phyloP scores from a whole-genome alignment of 805 yeast genomes.

The Suhomyces sp. region DNA sequence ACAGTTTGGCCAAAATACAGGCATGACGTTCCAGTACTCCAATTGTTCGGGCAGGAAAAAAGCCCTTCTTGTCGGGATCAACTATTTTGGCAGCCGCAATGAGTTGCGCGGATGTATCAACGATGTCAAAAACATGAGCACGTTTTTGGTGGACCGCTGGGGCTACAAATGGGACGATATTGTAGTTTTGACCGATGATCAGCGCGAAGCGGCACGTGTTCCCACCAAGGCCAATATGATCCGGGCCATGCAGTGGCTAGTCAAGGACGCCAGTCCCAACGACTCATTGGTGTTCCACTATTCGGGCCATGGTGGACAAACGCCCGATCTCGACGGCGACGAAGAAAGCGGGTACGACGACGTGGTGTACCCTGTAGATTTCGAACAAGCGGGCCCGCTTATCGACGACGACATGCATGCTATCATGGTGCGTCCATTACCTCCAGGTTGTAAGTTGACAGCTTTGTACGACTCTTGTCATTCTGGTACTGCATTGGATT shows the following conservation, averaged over 20 bases:
- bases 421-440: slow-evolving; percentile 36
- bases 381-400: slow-evolving; percentile 30
- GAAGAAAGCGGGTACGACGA: slow-evolving; percentile 38
- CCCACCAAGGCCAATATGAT: slow-evolving; percentile 34
- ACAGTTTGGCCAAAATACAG: slow-evolving; percentile 33
- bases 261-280: slow-evolving; percentile 35
- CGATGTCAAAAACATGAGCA: slow-evolving; percentile 38
- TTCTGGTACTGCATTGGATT: slow-evolving; percentile 40
- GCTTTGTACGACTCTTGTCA: slow-evolving; percentile 41
- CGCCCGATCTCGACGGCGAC: slow-evolving; percentile 36
- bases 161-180: slow-evolving; percentile 38
- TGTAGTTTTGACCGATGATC: slow-evolving; percentile 40
- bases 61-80: slow-evolving; percentile 37
- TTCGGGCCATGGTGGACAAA: slow-evolving; percentile 40
- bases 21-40: slow-evolving; percentile 38
- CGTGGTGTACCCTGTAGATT: slow-evolving; percentile 38
- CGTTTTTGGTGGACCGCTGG: slow-evolving; percentile 25
- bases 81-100: slow-evolving; percentile 30
- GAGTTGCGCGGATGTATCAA: slow-evolving; percentile 38
- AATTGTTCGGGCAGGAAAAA: slow-evolving; percentile 36
- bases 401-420: slow-evolving; percentile 40
- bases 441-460: slow-evolving; percentile 37
- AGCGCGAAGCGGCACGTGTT: slow-evolving; percentile 25
- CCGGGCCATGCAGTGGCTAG: slow-evolving; percentile 41
- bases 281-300: slow-evolving; percentile 40